Base-by-base conservation (phyloP, 2,329 filamentous ascomycete species). In the Fusarium mexicanum region DNA sequence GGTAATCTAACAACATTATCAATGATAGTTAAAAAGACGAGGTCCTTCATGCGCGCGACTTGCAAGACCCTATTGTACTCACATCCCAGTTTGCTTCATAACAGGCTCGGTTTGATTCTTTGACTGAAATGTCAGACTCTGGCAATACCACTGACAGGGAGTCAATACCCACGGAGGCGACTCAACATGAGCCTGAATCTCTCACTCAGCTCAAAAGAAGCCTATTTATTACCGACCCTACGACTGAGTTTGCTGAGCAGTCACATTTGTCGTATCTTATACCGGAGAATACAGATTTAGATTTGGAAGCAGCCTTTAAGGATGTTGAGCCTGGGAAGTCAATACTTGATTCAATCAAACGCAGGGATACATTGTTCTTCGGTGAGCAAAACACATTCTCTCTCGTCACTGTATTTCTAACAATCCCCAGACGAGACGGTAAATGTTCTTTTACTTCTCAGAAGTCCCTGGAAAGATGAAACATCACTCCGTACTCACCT, bases 351-450 rank as follows among this genome's bases (percentile, higher is more conserved):
- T 87, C 87, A 24, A 86, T 94, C 77, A 83, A 88, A 48, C 88
- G 90, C 76, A 87, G 93, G 73, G 87, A 92, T 44, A 87, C 87
- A 62, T 84, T 95, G 44, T 92, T 93, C 79, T 94, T 95, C 79
- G 93, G 93, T 94, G 85, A 75, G 88, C 81, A 48, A 20, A 41
- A 29, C 48, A 46, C 46, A 35, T 51, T 63, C 31, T 37, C 74
- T 78, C 87, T 88, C 82, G 88, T 85, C 82, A n/a, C 31, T 55
- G 24, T 26, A 26, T 66, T 44, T 44, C 78, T 79, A 29, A 79
- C 68, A 46, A 48, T 22, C 40, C 9, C 84, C 79, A 95, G 93
- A 95, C 88, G 93, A 95, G 85, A 90, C 90, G 33, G 87, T 93
- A 64, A 85, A 91, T 72, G 86, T 94, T 24, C 90, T 93, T 78